Evolutionary conservation across 2,329 filamentous ascomycete genomes (phyloP).

Genomic region (Cladosporium velox): DNA sequence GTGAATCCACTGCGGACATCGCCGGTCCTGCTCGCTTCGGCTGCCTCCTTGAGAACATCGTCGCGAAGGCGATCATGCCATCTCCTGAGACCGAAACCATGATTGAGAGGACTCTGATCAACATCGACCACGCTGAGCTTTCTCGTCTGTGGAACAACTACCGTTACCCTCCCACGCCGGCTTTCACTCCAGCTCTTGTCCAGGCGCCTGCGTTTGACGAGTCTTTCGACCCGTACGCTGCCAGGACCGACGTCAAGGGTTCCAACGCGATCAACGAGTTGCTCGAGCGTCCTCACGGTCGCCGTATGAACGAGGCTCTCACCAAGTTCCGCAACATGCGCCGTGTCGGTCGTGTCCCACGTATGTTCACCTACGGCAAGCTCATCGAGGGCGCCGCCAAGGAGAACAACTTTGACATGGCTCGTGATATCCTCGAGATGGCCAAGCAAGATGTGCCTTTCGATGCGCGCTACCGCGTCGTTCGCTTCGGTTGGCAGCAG

Average conservation of each 20-base stretch:
- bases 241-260: constrained; percentile 88
- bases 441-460: constrained; percentile 86
- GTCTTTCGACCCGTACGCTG: constrained; percentile 85
- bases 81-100: constrained; percentile 58
- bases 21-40: constrained; percentile 62
- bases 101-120: constrained; percentile 60
- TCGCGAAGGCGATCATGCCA: constrained; percentile 55
- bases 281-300: constrained; percentile 76
- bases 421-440: constrained; percentile 84
- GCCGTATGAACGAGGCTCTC: constrained; percentile 74
- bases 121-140: constrained; percentile 52
- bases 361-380: constrained; percentile 97
- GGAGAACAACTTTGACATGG: constrained; percentile 77
- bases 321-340: constrained; percentile 89
- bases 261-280: constrained; percentile 88
- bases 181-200: constrained; percentile 52
- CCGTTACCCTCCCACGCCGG: constrained; percentile 49
- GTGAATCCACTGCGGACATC: constrained; percentile 53
- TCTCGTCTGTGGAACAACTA: constrained; percentile 61
- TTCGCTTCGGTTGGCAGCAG: constrained; percentile 93
- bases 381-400: constrained; percentile 88
- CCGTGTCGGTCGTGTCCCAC: constrained; percentile 83
- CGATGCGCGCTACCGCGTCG: constrained; percentile 77
- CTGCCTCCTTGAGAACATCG: constrained; percentile 61
- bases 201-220: constrained; percentile 70